Evolutionary conservation across 2,329 filamentous ascomycete genomes (phyloP).

Genomic region (Claviceps lovelessii): DNA sequence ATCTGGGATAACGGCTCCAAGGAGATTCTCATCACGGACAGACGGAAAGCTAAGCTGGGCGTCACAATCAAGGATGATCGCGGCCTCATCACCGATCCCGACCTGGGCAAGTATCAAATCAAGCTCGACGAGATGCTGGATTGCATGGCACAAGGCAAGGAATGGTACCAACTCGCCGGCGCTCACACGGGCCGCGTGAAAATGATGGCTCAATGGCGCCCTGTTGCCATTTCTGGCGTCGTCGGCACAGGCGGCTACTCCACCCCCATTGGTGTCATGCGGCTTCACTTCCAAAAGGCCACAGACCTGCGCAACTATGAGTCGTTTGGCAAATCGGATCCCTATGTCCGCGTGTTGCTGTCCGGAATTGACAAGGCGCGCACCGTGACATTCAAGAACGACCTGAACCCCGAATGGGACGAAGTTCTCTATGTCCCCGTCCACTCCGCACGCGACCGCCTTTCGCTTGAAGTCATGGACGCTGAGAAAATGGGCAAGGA

Average conservation of each 20-base stretch:
- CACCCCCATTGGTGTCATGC: conserved; percentile 87
- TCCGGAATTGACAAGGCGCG: conserved; percentile 83
- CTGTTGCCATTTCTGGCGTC: conserved; percentile 71
- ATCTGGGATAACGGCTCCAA: conserved; percentile 90
- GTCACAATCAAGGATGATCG: conserved; percentile 92
- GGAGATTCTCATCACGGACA: conserved; percentile 89
- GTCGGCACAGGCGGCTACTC: conserved; percentile 77
- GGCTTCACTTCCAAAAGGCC: conserved; percentile 78
- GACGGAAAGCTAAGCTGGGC: conserved; percentile 77
- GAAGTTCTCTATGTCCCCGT: conserved; percentile 90
- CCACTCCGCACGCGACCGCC: conserved; percentile 67
- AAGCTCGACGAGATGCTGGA: conserved; percentile 88
- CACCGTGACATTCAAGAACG: conserved; percentile 92
- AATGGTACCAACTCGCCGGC: conserved; percentile 85
- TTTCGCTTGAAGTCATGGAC: conserved; percentile 91
- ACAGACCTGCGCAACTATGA: conserved; percentile 80
- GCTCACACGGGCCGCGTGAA: conserved; percentile 75
- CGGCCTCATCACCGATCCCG: conserved; percentile 67
- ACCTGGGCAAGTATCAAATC: conserved; percentile 86
- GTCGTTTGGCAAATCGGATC: conserved; percentile 91
- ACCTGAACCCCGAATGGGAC: conserved; percentile 89
- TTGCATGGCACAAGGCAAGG: conserved; percentile 78
- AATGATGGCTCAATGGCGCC: conserved; percentile 88
- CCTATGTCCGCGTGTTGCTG: conserved; percentile 76
- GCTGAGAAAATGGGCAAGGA: conserved; percentile 86